These are phyloP conservation scores for Calycina herbarum DNA, from an alignment of 2,329 filamentous ascomycete genomes.

Conservation along the genomic window DNA sequence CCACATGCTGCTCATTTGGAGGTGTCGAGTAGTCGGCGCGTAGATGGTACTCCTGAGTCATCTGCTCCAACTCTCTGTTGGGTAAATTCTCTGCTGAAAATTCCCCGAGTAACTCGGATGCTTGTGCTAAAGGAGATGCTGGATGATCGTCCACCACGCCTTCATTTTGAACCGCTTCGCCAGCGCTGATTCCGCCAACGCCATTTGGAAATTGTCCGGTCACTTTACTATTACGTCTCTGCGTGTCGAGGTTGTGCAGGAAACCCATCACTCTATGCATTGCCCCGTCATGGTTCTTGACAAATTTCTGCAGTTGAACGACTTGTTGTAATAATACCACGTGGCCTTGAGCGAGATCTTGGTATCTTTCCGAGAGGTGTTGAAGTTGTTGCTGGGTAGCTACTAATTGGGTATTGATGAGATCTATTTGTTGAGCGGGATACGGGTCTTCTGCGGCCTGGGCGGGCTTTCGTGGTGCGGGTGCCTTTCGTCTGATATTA, in stretches of 20 bases:
- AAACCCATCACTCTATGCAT: conserved; percentile 72
- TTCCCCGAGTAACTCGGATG: conserved; percentile 64
- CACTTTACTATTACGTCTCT: conserved; percentile 60
- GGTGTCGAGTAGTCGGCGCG: conserved; percentile 37
- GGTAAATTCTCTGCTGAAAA: conserved; percentile 65
- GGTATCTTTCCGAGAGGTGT: conserved; percentile 79
- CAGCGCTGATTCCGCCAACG: conserved; percentile 42
- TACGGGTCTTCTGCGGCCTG: conserved; percentile 68
- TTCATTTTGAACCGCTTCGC: conserved; percentile 28
- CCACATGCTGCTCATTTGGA: conserved; percentile 32
- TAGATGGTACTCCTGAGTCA: conserved; percentile 46
- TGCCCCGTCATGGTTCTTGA: conserved; percentile 68
- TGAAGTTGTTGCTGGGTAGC: conserved; percentile 93
- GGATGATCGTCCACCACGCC: conserved; percentile 55
- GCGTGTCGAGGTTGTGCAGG: conserved; percentile 63
- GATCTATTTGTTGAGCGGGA: conserved; percentile 82
- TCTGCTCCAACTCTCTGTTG: conserved; percentile 64
- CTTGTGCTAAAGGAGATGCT: conserved; percentile 67
- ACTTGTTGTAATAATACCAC: conserved; percentile 63
- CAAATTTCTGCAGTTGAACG: conserved; percentile 58
- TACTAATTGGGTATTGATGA: conserved; percentile 83
- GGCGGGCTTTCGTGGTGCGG: conserved; percentile 76
- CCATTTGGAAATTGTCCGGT: conserved; percentile 41
- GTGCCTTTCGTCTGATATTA: conserved; percentile 93
- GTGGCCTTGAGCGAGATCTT: conserved; percentile 69